Base-by-base conservation (phyloP, 768 basidiomycete species). In the Boletus vermiculosoides region DNA sequence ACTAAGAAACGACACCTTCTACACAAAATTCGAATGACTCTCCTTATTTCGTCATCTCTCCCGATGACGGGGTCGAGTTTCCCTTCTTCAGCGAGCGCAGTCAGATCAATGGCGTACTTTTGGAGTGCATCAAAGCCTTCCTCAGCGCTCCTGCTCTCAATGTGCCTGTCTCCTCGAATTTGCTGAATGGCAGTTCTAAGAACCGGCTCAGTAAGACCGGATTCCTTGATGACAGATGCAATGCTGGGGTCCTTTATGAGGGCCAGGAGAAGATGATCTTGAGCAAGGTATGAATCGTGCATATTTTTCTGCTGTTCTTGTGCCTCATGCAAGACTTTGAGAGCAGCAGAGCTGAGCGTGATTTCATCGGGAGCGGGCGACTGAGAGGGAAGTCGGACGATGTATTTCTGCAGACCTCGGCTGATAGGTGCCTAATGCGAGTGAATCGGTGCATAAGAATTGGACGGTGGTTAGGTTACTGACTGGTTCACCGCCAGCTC, bases 51-150 rank as follows among this genome's bases (percentile, higher is more conserved):
- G 62, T 94, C 88, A 69, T 96, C 94, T 51, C 93, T 84, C 10
- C 94, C 94, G 55, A 97, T 93, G 30, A 94, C 91, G 4, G 94
- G 94, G 71, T 97, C 94, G n/a, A 96, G 84, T 71, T 95, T 95
- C 15, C 94, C 94, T 68, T 92, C 90, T 68, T 88, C 87, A 31
- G 94, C 94, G 3, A 95, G 78, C 4, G 89, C 78, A 0, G 94
- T 97, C 46, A 96, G 76, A 71, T 97, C 93, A 15, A 88, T 74
- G 1, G 91, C 91, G 67, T 92, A 93, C 73, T 97, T 97, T 60
- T 84, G 82, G 31, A 98, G 76, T 1, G 95, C 95, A 58, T 98
- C 94, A 63, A 97, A 98, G 30, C 92, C 93, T 61, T 90, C 85
- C 68, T 98, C 96, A 0, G 95, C 93, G 20, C 83, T 85, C 70